Conservation (phyloP, 192 early-diverging fungal species). For the Coemansia sp. region DNA sequence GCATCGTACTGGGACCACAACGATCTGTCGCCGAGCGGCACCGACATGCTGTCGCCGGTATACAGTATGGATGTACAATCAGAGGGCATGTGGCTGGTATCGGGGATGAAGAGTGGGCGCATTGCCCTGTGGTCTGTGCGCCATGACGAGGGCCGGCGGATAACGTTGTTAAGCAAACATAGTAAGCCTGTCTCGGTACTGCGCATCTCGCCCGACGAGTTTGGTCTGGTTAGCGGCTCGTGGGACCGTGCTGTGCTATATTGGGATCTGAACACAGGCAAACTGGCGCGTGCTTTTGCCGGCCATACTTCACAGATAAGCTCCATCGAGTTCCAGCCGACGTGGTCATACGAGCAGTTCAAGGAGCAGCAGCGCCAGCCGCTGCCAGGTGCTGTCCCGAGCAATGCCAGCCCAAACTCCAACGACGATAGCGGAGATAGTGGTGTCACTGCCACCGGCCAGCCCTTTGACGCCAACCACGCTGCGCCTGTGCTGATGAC, state of each 20-base stretch:
- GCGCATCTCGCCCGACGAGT: conserved; percentile 77
- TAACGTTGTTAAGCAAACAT: conserved; percentile 80
- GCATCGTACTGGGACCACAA: conserved; percentile 54
- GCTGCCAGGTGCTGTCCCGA: background rate
- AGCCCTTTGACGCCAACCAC: conserved; percentile 13
- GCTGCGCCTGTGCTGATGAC: conserved; percentile 59
- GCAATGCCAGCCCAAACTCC: background rate
- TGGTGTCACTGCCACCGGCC: background rate
- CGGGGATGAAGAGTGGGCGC: conserved; percentile 74
- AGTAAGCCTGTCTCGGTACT: conserved; percentile 81
- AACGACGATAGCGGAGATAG: background rate
- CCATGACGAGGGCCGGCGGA: conserved; percentile 92
- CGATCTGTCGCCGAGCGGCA: conserved; percentile 24
- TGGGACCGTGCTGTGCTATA: conserved; percentile 85
- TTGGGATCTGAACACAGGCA: conserved; percentile 85
- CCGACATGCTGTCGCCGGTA: conserved; percentile 80
- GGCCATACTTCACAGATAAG: conserved; percentile 85
- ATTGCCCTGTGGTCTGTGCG: conserved; percentile 87
- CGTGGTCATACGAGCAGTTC: conserved; percentile 12
- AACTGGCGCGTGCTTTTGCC: conserved; percentile 62
- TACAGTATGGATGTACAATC: conserved; percentile 93
- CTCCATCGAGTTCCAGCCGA: conserved; percentile 68
- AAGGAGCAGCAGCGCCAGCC: background rate
- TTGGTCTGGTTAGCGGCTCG: conserved; percentile 82
- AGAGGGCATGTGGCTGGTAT: conserved; percentile 80